Conservation (phyloP, 2,329 filamentous ascomycete genomes). For the Aspergillus udagawae region DNA sequence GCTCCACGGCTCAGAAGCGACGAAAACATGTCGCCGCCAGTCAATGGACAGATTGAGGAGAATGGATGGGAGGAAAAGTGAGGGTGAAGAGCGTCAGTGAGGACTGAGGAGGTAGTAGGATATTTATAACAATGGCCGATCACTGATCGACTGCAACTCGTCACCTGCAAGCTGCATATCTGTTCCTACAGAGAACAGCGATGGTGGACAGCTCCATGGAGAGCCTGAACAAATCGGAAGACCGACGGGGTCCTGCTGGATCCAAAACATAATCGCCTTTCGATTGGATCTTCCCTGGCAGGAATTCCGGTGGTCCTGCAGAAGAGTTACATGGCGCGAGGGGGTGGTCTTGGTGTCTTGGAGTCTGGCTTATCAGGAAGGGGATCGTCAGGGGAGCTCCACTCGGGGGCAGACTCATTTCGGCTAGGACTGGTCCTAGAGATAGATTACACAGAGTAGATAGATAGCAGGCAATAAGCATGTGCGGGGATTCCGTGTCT, state of each 20-base stretch:
- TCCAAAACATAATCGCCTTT: background rate
- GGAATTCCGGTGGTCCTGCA: background rate
- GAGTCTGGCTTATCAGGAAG: constrained; percentile 2
- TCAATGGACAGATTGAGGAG: background rate
- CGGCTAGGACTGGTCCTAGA: too few relatives aligned
- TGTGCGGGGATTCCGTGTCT: too few relatives aligned
- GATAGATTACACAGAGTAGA: background rate
- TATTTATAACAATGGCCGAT: background rate
- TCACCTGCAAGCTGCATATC: background rate
- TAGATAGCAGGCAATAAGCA: too few relatives aligned
- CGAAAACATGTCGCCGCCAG: constrained; percentile 20
- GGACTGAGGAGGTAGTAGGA: background rate
- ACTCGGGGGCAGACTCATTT: background rate
- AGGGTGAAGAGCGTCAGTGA: background rate
- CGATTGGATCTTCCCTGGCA: constrained; percentile 3
- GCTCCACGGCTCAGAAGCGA: constrained; percentile 22
- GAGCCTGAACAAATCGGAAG: background rate
- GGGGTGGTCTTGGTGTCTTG: background rate
- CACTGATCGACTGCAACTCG: background rate
- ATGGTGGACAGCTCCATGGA: background rate
- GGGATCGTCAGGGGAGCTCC: constrained; percentile 10
- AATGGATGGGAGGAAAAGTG: background rate
- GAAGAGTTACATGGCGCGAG: constrained; percentile 8
- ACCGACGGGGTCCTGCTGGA: constrained; percentile 3
- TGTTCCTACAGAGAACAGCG: background rate